These are phyloP conservation scores for Trichosporon faecale DNA, from an alignment of 1,284 basidiomycete genomes.

Conservation along the genomic window DNA sequence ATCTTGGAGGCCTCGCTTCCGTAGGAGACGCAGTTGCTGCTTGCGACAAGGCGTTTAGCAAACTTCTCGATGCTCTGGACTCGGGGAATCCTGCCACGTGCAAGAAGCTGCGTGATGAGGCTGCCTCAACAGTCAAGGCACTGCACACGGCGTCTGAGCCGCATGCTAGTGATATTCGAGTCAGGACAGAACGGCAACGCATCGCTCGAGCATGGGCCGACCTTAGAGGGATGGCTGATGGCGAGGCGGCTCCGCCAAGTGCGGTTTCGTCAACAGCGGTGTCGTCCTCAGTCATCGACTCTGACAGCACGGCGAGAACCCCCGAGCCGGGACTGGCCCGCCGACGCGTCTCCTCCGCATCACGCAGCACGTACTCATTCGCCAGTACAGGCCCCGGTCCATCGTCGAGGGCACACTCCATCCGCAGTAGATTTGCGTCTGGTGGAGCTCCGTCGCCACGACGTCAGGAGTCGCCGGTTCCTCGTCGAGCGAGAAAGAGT, in stretches of 20 bases:
- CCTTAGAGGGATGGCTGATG: slow-evolving; percentile 25
- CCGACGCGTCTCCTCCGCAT: background rate
- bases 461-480: background rate
- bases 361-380: slow-evolving; percentile 1
- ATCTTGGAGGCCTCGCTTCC: slow-evolving; percentile 22
- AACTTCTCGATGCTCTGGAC: slow-evolving; percentile 32
- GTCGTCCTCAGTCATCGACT: background rate
- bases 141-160: slow-evolving; percentile 16
- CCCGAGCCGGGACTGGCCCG: background rate
- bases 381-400: background rate
- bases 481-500: background rate
- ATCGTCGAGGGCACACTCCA: background rate
- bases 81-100: background rate
- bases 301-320: background rate
- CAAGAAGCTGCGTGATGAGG: slow-evolving; percentile 11
- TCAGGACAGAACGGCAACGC: slow-evolving; percentile 26
- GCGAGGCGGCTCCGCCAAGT: slow-evolving; percentile 13
- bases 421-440: background rate
- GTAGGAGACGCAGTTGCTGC: slow-evolving; percentile 22
- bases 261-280: background rate
- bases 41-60: slow-evolving; percentile 31
- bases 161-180: slow-evolving; percentile 27
- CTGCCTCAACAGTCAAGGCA: slow-evolving; percentile 1
- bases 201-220: slow-evolving; percentile 27
- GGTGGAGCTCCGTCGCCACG: background rate